Base-by-base conservation (phyloP, 2,329 filamentous ascomycete species). In the Endocalyx cinctus region DNA sequence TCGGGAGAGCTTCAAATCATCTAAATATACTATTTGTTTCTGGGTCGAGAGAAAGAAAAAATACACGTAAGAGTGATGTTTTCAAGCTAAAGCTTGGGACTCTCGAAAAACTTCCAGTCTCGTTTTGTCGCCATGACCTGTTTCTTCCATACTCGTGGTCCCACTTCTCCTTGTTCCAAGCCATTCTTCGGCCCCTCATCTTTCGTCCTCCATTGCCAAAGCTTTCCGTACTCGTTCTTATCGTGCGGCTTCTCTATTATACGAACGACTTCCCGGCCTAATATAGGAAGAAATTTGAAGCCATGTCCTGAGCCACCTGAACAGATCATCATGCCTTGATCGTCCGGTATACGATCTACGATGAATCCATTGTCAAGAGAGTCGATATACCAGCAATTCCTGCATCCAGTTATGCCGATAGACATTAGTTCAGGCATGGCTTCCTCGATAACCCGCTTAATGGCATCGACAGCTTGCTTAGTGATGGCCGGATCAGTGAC, bases 281-380 rank as follows among this genome's bases (percentile, higher is more conserved):
- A 47, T 7, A 57, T 47, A 14, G 52, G 53, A 2, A 55, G 31
- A 25, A 55, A 57, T 35, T 55, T 57, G 44, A 55, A 57, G 12
- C 54, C 53, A 18, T 57, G 52, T 7, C 78, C 77, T 22, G 67
- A 72, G 0, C 78, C 79, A 1, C 74, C 77, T 0, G 77, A 80
- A 3, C 75, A 75, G 0, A 81, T 63, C 47, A 79, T 72, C 1
- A 82, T 47, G 0, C 69, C 66, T 5, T 42, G 39, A 5, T 43
- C 40, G 2, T 41, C 44, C 2, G 49, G 50, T 4, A 55, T 48
- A 25, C n/a, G 63, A 25, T 67, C 63, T 29, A 79, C 64, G 5
- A 79, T 42, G 30, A 53, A 55, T 2, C 46, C 53, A 22, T 51
- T 53, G 28, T 53, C 51, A 22, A 51, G 45, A 27, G 50, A 54